Conservation (phyloP, 345 rosid species). For the Iberis pinnata region DNA sequence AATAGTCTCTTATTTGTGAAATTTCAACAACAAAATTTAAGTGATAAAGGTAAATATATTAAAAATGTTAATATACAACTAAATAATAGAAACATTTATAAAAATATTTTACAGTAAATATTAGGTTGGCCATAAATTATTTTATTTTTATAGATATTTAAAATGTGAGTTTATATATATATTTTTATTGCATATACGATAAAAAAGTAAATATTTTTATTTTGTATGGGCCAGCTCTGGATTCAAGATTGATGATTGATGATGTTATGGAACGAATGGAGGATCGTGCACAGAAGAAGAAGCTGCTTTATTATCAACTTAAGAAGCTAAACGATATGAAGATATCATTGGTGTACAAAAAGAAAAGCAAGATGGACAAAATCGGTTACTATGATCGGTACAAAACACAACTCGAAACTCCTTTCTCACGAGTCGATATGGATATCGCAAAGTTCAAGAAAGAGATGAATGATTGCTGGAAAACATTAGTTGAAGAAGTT, state of each 20-base stretch:
- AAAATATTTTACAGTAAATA: too few species aligned
- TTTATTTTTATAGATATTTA: too few species aligned
- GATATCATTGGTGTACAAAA: constrained; percentile 46
- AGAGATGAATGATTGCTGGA: constrained; percentile 43
- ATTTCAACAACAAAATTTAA: too few species aligned
- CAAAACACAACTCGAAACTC: constrained; percentile 16
- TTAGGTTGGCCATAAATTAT: too few species aligned
- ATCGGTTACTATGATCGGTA: constrained; percentile 58
- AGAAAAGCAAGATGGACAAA: constrained; percentile 18
- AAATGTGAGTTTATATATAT: too few species aligned
- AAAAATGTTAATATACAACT: too few species aligned
- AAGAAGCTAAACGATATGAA: constrained; percentile 39
- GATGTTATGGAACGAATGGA: constrained; percentile 26
- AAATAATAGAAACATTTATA: too few species aligned
- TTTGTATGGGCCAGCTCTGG: too few species aligned
- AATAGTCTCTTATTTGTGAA: too few species aligned
- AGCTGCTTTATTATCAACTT: constrained; percentile 5
- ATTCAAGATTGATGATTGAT: background rate
- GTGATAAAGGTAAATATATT: too few species aligned
- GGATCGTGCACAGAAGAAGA: constrained; percentile 20
- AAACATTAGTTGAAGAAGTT: constrained; percentile 36
- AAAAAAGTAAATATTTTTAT: too few species aligned
- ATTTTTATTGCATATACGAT: too few species aligned
- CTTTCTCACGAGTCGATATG: background rate
- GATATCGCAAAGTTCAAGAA: constrained; percentile 1